Percentiles rank a stretch among this genome's conserved stretches.
Conservation (phyloP, 768 basidiomycete genomes). For the Termitomyces sp. region DNA sequence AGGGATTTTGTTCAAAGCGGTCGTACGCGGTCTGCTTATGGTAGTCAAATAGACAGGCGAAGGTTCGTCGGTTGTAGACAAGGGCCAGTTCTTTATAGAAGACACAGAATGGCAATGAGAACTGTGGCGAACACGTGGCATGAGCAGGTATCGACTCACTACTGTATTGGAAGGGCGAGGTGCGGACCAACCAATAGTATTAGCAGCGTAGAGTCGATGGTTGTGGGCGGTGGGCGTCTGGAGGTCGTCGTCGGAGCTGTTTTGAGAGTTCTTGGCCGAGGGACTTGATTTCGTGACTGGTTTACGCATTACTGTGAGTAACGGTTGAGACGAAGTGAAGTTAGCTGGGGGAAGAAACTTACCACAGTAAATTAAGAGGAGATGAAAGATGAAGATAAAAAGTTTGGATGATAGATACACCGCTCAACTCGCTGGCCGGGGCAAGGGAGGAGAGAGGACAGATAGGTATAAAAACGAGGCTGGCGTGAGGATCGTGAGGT, state of each 20-base stretch:
- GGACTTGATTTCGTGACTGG: conserved; percentile 52
- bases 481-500: conserved; percentile 60
- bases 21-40: conserved; percentile 30
- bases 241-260: conserved; percentile 33
- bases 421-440: conserved; percentile 23
- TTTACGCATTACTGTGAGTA: conserved; percentile 63
- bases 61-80: conserved; percentile 37
- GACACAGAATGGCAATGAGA: conserved; percentile 19
- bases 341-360: conserved; percentile 24
- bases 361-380: conserved; percentile 46
- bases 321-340: conserved; percentile 25
- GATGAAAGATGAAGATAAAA: conserved; percentile 26
- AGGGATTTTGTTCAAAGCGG: conserved; percentile 37
- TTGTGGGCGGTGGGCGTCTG: conserved; percentile 34
- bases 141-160: conserved; percentile 31
- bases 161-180: conserved; percentile 47
- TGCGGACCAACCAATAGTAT: conserved; percentile 50
- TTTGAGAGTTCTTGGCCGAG: conserved; percentile 44
- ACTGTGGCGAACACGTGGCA: conserved; percentile 34
- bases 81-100: conserved; percentile 46
- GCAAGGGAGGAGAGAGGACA: conserved; percentile 20
- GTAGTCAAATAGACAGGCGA: conserved; percentile 33
- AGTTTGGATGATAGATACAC: conserved; percentile 25
- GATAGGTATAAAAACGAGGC: conserved; percentile 57
- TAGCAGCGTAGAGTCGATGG: conserved; percentile 30